Conservation (phyloP, 108 stramenopile genomes). For the Cyclostephanos invisitatus region DNA sequence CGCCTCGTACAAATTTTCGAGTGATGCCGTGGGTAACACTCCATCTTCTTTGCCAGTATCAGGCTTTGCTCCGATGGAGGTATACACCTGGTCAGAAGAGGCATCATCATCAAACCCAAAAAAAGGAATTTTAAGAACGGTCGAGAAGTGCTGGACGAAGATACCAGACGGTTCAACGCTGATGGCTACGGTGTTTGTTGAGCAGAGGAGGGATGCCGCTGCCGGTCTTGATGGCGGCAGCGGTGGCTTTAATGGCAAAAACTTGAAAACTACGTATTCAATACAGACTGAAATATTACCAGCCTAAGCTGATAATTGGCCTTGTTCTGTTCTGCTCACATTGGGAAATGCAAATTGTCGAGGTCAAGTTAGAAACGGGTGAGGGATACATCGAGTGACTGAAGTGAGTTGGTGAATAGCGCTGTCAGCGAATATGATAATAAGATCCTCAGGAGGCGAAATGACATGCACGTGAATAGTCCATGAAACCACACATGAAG, state of each 20-base stretch:
- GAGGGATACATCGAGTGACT: background rate
- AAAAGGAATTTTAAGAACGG: slow-evolving; percentile 25
- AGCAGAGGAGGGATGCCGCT: slow-evolving; percentile 6
- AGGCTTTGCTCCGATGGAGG: slow-evolving; percentile 11
- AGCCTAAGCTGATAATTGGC: background rate
- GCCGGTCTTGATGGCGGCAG: background rate
- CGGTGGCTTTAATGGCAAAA: background rate
- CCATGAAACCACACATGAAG: no score
- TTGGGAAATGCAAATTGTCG: no score
- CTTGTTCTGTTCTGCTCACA: background rate
- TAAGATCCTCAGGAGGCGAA: no score
- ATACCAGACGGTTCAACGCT: slow-evolving; percentile 26
- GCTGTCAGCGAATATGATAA: no score
- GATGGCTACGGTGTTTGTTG: slow-evolving; percentile 44
- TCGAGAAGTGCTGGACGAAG: slow-evolving; percentile 38
- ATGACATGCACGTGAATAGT: no score
- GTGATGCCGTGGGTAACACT: background rate
- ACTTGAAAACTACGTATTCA: slow-evolving; percentile 23
- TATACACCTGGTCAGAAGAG: slow-evolving; percentile 35
- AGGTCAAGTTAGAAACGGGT: background rate
- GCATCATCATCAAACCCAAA: slow-evolving; percentile 11
- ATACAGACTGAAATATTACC: slow-evolving; percentile 38
- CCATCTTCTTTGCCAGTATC: slow-evolving; percentile 9
- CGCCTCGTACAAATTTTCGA: slow-evolving; percentile 15
- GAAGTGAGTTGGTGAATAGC: no score